Base-by-base conservation (phyloP, 2,329 filamentous ascomycete species). In the Nannizziopsis barbatae region DNA sequence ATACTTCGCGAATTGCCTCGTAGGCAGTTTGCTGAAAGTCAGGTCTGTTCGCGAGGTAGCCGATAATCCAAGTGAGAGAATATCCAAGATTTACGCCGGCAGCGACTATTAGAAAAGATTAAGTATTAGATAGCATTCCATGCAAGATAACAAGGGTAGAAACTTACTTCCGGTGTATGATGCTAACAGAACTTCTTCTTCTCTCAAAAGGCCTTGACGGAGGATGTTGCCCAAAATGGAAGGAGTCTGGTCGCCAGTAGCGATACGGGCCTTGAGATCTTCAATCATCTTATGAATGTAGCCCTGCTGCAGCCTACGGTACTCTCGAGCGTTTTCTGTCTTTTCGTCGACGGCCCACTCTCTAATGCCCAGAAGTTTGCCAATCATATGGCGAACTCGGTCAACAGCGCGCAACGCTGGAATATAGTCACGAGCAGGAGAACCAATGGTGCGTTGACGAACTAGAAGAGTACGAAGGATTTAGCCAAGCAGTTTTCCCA, bases 81-180 rank as follows among this genome's bases (percentile, higher is more conserved):
- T 54, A 54, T 33, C 52, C 52, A 47, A 54, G 45, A 47, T 54
- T 54, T 17, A 54, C 47, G 22, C 52, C 52, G 30, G 52, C 52
- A 47, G 52, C 52, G 35, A 54, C 52, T 54, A 22, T 54, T 40
- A 50, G 10, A 17, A 39, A 36, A 7, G 17, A 14, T 50, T 31
- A 22, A 50, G 38, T 37, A 31, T 46, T 27, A 27, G 7, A 27
- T 27, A 3, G 3, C 22, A 7, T 27, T 7, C 22, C 22, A 27
- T 27, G 7, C n/a, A 43, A 14, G 9, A 15, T 18, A 38, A 33
- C n/a, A 18, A 20, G 15, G 11, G 20, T n/a, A 14, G 7, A 18
- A 12, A 50, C 52, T 17, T 45, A 54, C 52, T 54, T 41, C 52
- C 52, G 42, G 52, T 54, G 39, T 54, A 52, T 8, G 52, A 52